Evolutionary conservation across 192 early-diverging fungal species (phyloP).

Genomic region (Coemansia sp.): DNA sequence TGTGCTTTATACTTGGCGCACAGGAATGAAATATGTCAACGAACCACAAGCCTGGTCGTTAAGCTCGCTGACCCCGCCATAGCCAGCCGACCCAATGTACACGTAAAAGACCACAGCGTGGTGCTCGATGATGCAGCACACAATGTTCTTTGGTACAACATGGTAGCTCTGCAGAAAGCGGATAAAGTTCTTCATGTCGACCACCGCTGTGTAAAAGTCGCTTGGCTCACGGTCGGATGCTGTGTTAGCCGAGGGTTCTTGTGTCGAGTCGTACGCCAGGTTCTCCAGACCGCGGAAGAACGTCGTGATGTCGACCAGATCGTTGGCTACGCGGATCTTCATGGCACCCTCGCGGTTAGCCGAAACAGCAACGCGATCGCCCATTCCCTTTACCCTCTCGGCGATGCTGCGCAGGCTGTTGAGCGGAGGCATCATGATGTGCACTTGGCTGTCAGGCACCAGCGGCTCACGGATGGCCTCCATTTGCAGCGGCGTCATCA

Average conservation of each 20-base stretch:
- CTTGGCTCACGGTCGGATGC: conserved; percentile 27
- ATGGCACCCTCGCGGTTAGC: conserved; percentile 74
- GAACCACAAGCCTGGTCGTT: conserved; percentile 50
- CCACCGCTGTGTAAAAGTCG: conserved; percentile 64
- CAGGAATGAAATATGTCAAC: conserved; percentile 50
- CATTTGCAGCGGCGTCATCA: conserved; percentile 57
- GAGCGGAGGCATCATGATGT: conserved; percentile 78
- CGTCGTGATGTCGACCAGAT: conserved; percentile 61
- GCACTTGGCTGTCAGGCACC: conserved; percentile 62
- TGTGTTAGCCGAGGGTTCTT: conserved; percentile 29
- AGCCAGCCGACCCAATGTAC: conserved; percentile 45
- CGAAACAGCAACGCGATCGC: conserved; percentile 62
- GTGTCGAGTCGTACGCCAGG: conserved; percentile 58
- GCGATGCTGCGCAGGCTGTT: conserved; percentile 63
- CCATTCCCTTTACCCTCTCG: conserved; percentile 64
- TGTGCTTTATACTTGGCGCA: conserved; percentile 30
- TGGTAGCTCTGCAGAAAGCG: conserved; percentile 76
- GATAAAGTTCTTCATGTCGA: conserved; percentile 73
- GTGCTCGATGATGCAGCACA: conserved; percentile 63
- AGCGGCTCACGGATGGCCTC: conserved; percentile 61
- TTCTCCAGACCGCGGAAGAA: conserved; percentile 62
- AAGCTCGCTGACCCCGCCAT: conserved; percentile 23
- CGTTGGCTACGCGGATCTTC: conserved; percentile 59
- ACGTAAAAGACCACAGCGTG: conserved; percentile 54
- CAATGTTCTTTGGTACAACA: conserved; percentile 73